A percentile compares a stretch with the other conserved stretches of the same genome.
These are phyloP conservation scores for Lepidopterella palustris DNA, from an alignment of 495 filamentous ascomycete genomes.

Conservation along the genomic window DNA sequence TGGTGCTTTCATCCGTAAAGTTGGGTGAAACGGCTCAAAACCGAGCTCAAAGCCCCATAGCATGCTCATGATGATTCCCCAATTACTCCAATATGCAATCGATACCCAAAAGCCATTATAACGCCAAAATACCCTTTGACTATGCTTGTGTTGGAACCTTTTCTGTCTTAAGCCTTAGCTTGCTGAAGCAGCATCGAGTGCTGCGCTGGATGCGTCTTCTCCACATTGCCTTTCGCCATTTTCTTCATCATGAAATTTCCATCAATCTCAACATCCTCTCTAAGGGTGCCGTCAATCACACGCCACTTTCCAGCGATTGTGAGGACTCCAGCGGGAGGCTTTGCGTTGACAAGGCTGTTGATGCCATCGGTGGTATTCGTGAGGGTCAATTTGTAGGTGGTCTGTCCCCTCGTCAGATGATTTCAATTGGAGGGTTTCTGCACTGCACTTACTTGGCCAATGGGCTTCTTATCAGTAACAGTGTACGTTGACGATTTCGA, in stretches of 20 bases:
- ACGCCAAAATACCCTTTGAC: no score
- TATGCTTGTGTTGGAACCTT: no score
- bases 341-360: conserved; percentile 30
- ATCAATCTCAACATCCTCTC: conserved; percentile 31
- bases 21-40: no score
- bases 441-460: conserved; percentile 19
- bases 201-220: conserved; percentile 30
- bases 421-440: not conserved
- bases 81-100: no score
- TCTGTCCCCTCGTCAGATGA: conserved; percentile 9
- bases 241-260: conserved; percentile 32
- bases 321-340: conserved; percentile 27
- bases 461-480: conserved; percentile 31
- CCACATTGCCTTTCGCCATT: conserved; percentile 33
- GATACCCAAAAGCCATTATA: no score
- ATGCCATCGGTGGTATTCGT: conserved; percentile 28
- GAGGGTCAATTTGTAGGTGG: conserved; percentile 29
- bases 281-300: conserved; percentile 16
- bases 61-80: no score
- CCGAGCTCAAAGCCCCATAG: no score
- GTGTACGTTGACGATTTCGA: conserved; percentile 19
- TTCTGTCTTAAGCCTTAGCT: conserved; percentile 9
- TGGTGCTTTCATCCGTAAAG: no score
- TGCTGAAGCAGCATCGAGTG: conserved; percentile 22
- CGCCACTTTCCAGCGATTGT: conserved; percentile 31